Evolutionary conservation across 2,329 filamentous ascomycete genomes (phyloP).

Genomic region (Aspergillaceae sp.): DNA sequence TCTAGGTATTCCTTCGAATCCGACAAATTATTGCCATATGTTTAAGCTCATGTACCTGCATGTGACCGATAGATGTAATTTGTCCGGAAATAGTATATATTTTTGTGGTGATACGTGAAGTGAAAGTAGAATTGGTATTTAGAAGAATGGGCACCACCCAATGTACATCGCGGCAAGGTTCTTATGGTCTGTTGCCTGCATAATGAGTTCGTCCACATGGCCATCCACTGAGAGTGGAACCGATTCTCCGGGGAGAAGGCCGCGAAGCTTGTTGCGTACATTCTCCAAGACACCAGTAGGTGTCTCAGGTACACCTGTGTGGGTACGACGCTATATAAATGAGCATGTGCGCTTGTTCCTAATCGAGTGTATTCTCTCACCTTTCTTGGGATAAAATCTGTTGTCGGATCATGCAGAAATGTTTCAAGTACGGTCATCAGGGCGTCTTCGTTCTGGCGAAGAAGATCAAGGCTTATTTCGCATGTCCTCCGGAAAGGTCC

Average conservation of each 20-base stretch:
- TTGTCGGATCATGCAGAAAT: constrained; percentile 92
- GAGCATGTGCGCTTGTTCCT: not conserved
- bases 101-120: not conserved
- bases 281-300: constrained; percentile 78
- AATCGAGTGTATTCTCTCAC: constrained; percentile 20
- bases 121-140: constrained; percentile 3
- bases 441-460: constrained; percentile 89
- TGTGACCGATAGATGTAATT: no score
- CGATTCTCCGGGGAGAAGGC: constrained; percentile 74
- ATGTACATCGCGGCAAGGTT: constrained; percentile 95
- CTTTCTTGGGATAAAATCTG: constrained; percentile 77
- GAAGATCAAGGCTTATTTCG: constrained; percentile 74
- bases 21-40: no score
- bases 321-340: constrained; percentile 40
- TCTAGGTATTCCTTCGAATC: no score
- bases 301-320: constrained; percentile 52
- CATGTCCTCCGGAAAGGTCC: constrained; percentile 82
- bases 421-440: constrained; percentile 96
- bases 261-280: constrained; percentile 77
- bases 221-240: constrained; percentile 92
- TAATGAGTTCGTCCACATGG: constrained; percentile 91
- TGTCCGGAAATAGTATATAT: not conserved
- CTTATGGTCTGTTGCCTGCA: constrained; percentile 68
- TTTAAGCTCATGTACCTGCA: no score
- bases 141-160: constrained; percentile 74